Evolutionary conservation across 2,329 filamentous ascomycete species (phyloP).

Genomic region (Sarocladium brachiariae): DNA sequence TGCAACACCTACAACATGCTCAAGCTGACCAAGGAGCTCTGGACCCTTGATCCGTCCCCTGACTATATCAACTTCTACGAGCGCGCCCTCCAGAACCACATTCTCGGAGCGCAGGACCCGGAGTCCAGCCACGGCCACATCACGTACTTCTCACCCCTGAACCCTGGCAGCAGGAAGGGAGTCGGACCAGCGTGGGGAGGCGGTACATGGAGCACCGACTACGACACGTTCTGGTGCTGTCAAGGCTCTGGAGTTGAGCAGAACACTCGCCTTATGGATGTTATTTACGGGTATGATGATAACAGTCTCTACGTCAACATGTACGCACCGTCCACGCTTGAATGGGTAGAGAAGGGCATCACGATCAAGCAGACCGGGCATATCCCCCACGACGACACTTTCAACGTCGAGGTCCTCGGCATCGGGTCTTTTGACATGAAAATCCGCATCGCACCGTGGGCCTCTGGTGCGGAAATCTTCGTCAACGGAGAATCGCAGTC

Average conservation of each 20-base stretch:
- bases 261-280: slow-evolving; percentile 47
- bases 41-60: slow-evolving; percentile 31
- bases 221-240: slow-evolving; percentile 47
- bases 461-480: slow-evolving; percentile 28
- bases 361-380: slow-evolving; percentile 35
- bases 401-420: slow-evolving; percentile 30
- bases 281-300: slow-evolving; percentile 42
- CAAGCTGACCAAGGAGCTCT: slow-evolving; percentile 46
- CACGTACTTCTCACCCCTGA: slow-evolving; percentile 46
- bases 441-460: slow-evolving; percentile 43
- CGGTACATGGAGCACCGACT: slow-evolving; percentile 47
- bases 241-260: slow-evolving; percentile 45
- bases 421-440: slow-evolving; percentile 25
- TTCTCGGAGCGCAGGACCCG: slow-evolving; percentile 42
- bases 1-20: slow-evolving; percentile 54
- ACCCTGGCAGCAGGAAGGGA: slow-evolving; percentile 38
- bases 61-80: slow-evolving; percentile 49
- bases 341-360: slow-evolving; percentile 34
- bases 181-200: slow-evolving; percentile 47
- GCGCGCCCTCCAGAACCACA: slow-evolving; percentile 40
- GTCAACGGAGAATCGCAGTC: slow-evolving; percentile 31
- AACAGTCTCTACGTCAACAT: slow-evolving; percentile 40
- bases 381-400: slow-evolving; percentile 34
- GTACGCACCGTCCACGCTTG: slow-evolving; percentile 38
- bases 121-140: slow-evolving; percentile 38